A percentile compares a stretch with the other conserved stretches of the same genome.
phyloP scores from a whole-genome alignment of 306 rosid genomes.

The Quillaja saponaria region DNA sequence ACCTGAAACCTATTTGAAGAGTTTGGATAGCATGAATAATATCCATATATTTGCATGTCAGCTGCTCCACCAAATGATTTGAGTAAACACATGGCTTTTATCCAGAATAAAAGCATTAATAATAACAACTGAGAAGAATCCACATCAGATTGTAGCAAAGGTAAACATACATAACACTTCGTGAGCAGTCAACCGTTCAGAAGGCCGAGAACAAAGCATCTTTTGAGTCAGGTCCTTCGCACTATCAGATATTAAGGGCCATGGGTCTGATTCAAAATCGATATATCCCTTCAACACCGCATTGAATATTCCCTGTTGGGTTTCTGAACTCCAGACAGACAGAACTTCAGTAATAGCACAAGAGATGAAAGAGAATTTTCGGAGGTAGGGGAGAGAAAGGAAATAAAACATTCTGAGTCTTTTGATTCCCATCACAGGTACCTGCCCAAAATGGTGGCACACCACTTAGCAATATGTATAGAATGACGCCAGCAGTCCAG shows the following conservation, averaged over 20 bases:
- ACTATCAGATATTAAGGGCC: constrained; percentile 87
- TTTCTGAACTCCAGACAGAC: constrained; percentile 64
- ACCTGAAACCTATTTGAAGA: constrained; percentile 11
- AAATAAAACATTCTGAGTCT: constrained; percentile 15
- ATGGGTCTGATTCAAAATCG: constrained; percentile 91
- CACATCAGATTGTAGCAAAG: constrained; percentile 18
- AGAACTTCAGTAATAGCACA: constrained; percentile 34
- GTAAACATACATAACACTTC: constrained; percentile 80
- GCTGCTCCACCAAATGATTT: not conserved
- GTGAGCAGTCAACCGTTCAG: constrained; percentile 84
- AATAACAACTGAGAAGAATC: constrained; percentile 10
- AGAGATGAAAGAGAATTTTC: not conserved
- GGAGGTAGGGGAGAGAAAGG: not conserved
- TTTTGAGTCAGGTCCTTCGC: constrained; percentile 80
- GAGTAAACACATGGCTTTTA: not conserved
- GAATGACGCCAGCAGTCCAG: constrained; percentile 95
- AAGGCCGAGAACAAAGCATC: constrained; percentile 82
- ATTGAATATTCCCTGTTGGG: constrained; percentile 96
- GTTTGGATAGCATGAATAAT: constrained; percentile 9
- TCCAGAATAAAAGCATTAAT: constrained; percentile 7
- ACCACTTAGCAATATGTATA: constrained; percentile 85
- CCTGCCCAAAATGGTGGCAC: constrained; percentile 99
- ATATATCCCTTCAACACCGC: constrained; percentile 91
- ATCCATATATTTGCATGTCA: not conserved
- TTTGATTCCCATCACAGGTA: constrained; percentile 26